phyloP scores from a whole-genome alignment of 2,329 filamentous ascomycete genomes.

The Colletotrichum sp. region DNA sequence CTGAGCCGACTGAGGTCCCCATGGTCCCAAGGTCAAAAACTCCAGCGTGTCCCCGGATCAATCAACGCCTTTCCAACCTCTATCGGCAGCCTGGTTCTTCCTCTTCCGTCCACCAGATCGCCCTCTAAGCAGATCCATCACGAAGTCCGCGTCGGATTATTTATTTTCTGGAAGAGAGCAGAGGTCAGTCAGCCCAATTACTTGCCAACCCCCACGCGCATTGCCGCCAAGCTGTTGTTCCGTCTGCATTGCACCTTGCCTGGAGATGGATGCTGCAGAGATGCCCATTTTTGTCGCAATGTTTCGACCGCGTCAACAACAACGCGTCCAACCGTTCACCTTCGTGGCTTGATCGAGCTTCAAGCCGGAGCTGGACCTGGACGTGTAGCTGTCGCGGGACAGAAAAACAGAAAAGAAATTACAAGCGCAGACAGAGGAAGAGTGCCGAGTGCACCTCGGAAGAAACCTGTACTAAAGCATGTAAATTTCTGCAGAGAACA shows the following conservation, averaged over 20 bases:
- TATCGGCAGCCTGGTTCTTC: conserved; percentile 24
- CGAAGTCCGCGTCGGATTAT: conserved; percentile 16
- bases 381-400: background rate
- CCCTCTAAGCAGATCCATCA: conserved; percentile 20
- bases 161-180: background rate
- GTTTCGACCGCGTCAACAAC: background rate
- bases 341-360: background rate
- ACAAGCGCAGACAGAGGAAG: background rate
- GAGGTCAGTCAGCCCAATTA: conserved; percentile 19
- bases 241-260: background rate
- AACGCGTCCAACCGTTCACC: background rate
- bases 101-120: conserved; percentile 23
- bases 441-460: background rate
- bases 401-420: background rate
- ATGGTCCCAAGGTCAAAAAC: conserved; percentile 17
- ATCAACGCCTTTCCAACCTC: conserved; percentile 23
- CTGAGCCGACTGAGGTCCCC: background rate
- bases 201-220: background rate
- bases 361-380: background rate
- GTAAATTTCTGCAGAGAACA: conserved; percentile 2
- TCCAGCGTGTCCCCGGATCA: conserved; percentile 21
- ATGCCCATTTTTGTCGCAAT: background rate
- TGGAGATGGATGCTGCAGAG: background rate
- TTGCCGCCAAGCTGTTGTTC: background rate
- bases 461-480: conserved; percentile 3